Evolutionary conservation across 306 rosid genomes (phyloP).

Genomic region (Vicia faba): DNA sequence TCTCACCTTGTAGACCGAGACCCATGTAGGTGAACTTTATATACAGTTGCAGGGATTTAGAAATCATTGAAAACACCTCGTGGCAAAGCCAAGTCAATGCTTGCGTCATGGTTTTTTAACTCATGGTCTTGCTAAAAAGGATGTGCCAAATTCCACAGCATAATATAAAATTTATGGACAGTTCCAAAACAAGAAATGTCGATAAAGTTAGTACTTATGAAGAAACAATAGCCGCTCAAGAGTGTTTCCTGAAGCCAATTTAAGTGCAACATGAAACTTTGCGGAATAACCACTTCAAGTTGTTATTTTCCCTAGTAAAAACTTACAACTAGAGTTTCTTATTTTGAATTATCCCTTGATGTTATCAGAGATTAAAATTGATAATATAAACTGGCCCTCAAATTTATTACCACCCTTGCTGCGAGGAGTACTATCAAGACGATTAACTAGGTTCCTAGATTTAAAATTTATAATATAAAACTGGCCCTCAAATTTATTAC

Average conservation of each 20-base stretch:
- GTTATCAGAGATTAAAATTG: constrained; percentile 7
- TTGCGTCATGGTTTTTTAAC: constrained; percentile 4
- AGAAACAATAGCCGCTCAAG: constrained; percentile 2
- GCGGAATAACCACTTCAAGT: constrained; percentile 13
- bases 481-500: constrained; percentile 2
- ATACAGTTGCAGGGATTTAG: constrained; percentile 15
- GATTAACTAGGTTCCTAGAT: constrained; percentile 20
- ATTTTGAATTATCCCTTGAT: constrained; percentile 7
- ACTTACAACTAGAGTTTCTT: not conserved
- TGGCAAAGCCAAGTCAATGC: constrained; percentile 10
- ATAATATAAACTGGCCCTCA: not conserved
- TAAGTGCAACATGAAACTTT: constrained; percentile 1
- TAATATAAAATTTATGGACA: constrained; percentile 9
- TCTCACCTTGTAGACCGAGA: constrained; percentile 19
- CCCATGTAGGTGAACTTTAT: constrained; percentile 22
- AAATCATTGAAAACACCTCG: constrained; percentile 27
- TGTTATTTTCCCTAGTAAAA: constrained; percentile 14
- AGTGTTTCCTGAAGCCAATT: constrained; percentile 19
- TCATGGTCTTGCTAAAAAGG: constrained; percentile 2
- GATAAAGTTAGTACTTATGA: constrained; percentile 17
- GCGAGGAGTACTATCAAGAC: constrained; percentile 18
- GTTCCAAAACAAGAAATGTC: constrained; percentile 14
- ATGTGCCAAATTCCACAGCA: constrained; percentile 12
- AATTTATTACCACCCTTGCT: constrained; percentile 22
- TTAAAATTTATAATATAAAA: not conserved